phyloP scores from a whole-genome alignment of 768 basidiomycete genomes.

The Daedaleopsis sinensis region DNA sequence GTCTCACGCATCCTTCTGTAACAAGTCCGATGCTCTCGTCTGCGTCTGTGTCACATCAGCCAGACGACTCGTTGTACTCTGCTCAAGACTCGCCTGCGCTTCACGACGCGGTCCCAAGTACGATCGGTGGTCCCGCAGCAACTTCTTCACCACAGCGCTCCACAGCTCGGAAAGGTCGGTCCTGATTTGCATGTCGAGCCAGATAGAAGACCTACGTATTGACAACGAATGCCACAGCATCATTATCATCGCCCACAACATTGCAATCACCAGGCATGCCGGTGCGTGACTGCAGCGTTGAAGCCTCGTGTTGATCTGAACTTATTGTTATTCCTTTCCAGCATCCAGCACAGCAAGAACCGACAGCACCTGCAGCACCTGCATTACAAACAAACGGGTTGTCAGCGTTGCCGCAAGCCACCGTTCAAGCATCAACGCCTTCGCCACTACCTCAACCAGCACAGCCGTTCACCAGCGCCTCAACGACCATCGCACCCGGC shows the following conservation, averaged over 20 bases:
- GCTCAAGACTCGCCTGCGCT: constrained; percentile 73
- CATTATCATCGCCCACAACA: constrained; percentile 21
- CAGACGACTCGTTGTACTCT: constrained; percentile 68
- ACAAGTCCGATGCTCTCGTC: constrained; percentile 83
- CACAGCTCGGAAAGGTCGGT: constrained; percentile 51
- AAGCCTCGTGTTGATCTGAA: constrained; percentile 17
- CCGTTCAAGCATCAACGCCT: constrained; percentile 18
- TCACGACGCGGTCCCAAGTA: constrained; percentile 61
- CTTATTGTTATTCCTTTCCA: neutral
- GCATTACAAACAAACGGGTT: constrained; percentile 39
- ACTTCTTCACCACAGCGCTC: constrained; percentile 64
- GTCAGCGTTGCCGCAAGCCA: constrained; percentile 29
- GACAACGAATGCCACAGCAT: constrained; percentile 44
- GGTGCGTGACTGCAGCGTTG: constrained; percentile 16
- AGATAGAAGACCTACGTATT: constrained; percentile 35
- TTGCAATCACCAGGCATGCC: constrained; percentile 17
- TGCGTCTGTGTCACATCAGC: constrained; percentile 59
- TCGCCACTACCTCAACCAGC: constrained; percentile 55
- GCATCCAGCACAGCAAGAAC: constrained; percentile 42
- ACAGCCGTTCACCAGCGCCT: constrained; percentile 36
- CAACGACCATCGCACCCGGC: neutral
- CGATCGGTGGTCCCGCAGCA: constrained; percentile 44
- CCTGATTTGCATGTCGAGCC: neutral
- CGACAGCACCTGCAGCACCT: constrained; percentile 39
- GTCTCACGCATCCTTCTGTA: constrained; percentile 82